Evolutionary conservation across 2,329 filamentous ascomycete genomes (phyloP), one percentile per base, ranked within the genome.

Genomic region (Diplodia mutila): DNA sequence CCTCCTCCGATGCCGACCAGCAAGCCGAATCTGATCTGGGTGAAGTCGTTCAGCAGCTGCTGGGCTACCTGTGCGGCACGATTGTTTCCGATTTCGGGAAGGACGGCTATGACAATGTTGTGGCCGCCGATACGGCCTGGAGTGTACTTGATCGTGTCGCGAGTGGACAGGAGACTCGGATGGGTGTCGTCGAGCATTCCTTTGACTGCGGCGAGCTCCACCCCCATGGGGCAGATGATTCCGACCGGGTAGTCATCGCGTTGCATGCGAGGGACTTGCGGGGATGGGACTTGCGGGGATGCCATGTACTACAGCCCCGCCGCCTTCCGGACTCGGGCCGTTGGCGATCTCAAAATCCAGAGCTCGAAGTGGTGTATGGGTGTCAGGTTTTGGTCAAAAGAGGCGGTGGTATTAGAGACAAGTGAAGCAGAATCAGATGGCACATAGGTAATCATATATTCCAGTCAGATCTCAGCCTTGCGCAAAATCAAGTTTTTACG

Each of bases 21-120:
- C 29, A 64, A 11, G 18, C 57, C 66, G 16, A 67, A 63, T 8
- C 57, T 27, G 49, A 67, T 63, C 0, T 27, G 39, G 1, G 34
- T 11, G 37, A 67, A 52, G 34, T 34, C 59, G 27, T 18, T 25
- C 5, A 67, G 29, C 25, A 67, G 46, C 16, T 67, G 27, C 8
- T 9, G 16, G 21, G 27, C 48, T 12, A 51, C 59, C 18, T 3
- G n/a, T 21, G 57, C 66, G 14, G 57, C 51, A n/a, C 59, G 69
- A 70, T 25, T 29, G 12, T 18, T 42, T 18, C 57, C 57, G 6
- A 6, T 75, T 23, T 69, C 69, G 2, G 57, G 39, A 2, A 61
- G 16, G 12, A 61, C 39, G 14, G 57, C 39, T 11, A 63, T 34
- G 9, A 51, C 42, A 27, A 63, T 25, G 12, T 34, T 34, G 46